A percentile compares a stretch with the other conserved stretches of the same genome.
phyloP scores from a whole-genome alignment of 768 basidiomycete species.

The Macrolepiota fuliginosa region DNA sequence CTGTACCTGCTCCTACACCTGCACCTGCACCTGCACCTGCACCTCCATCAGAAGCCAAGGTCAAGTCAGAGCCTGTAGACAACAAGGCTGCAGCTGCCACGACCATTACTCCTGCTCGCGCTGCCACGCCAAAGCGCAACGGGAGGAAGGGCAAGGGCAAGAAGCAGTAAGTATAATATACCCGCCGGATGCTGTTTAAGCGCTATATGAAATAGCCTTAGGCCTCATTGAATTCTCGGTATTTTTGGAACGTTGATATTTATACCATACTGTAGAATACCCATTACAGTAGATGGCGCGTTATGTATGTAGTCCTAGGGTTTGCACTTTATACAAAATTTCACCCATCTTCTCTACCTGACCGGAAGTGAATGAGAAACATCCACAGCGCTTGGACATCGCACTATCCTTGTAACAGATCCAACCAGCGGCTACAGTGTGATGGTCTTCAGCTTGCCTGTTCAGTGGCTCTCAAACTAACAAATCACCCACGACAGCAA shows the following conservation, averaged over 20 bases:
- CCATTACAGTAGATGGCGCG: background rate
- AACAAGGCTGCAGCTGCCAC: background rate
- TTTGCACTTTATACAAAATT: background rate
- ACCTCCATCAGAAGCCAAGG: background rate
- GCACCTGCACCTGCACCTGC: background rate
- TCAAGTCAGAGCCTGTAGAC: background rate
- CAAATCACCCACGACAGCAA: too few species aligned
- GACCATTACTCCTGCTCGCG: background rate
- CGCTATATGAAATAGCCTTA: background rate
- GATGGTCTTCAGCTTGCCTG: too few species aligned
- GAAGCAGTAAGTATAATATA: background rate
- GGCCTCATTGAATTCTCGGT: background rate
- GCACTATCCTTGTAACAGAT: too few species aligned
- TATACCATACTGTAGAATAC: slow-evolving; percentile 2
- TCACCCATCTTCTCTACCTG: background rate
- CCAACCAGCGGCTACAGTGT: too few species aligned
- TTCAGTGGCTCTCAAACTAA: too few species aligned
- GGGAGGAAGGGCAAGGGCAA: slow-evolving; percentile 7
- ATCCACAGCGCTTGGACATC: too few species aligned
- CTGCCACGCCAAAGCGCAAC: background rate
- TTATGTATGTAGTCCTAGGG: slow-evolving; percentile 3
- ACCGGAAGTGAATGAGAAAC: background rate
- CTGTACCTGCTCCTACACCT: background rate
- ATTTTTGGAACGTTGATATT: background rate
- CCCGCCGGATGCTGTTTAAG: background rate